Evolutionary conservation across 345 rosid species (phyloP), one percentile per base, ranked within the genome.

Genomic region (Camelina hispida): DNA sequence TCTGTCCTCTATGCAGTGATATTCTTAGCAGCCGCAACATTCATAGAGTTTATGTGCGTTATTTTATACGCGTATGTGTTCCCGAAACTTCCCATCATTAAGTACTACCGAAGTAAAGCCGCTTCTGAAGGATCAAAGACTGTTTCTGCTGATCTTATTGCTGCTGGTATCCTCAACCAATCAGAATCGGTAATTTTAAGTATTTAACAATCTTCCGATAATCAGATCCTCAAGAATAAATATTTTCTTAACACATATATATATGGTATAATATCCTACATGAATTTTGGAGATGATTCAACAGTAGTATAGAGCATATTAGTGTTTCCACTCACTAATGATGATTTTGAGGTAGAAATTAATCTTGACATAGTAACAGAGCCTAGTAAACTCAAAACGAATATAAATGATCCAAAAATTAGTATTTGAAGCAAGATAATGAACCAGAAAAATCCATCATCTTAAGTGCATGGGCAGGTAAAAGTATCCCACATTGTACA

Each of bases 61-160:
- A 28, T 93, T 3, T 54, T 93, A 15, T 93, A 91, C 44, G 83
- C 94, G 0, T 80, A 52, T 59, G 64, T 78, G 78, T 88, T 93
- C 62, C 93, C 91, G 0, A 91, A 91, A 60, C 78, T 91, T 17
- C 89, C 95, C 3, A 77, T 91, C 2, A 91, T 91, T 67, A 91
- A 87, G 70, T 86, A 88, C 74, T 91, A 86, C 69, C 87, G 93
- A 30, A 10, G 88, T 0, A 91, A 88, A 83, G 96, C 96, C 1
- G 88, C 96, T 12, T 79, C 78, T 2, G 96, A 94, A 87, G 97
- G 98, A 78, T 87, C 97, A 6, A 87, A 80, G 66, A 94, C 95
- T 16, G 96, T 91, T 68, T 53, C 76, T 50, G 89, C 91, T 59
- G 97, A 91, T 74, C 97, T 91, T 78, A 94, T 84, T 14, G 96